Evolutionary conservation across 2,329 filamentous ascomycete species (phyloP), one percentile per base, ranked within the genome.

Genomic region (Colletotrichum tofieldiae): DNA sequence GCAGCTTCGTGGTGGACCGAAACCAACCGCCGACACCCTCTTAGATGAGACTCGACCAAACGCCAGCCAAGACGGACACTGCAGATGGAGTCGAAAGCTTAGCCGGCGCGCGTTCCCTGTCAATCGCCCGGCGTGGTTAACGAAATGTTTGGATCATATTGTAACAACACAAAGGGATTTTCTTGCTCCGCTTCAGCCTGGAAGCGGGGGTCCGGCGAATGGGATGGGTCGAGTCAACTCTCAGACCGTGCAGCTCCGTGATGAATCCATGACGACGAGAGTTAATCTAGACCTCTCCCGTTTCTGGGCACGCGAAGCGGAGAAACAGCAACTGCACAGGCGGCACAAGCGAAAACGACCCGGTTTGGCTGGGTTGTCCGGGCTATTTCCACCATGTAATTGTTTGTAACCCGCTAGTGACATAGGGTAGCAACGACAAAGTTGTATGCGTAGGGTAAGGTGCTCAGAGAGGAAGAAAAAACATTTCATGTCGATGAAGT

Each of bases 401-500:
- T n/a, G 26, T 56, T 56, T 45, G 61, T 37, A 16, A 35, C 23
- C 45, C 20, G 49, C 23, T 43, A 18, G 41, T 41, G 41, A 63
- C 37, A 23, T 37, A 37, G 39, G 41, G 49, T 45, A n/a, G 32
- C 29, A 23, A 41, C 45, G 18, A 45, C 20, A 23, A 45, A 43
- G 12, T n/a, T 35, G 52, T 47, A 37, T 18, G 45, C 32, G 43
- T 26, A 26, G 45, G 35, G 29, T 23, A 23, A 29, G 4, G 11
- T 23, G n/a, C 4, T 8, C 35, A 37, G 35, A 11, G 26, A 43
- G 9, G n/a, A 18, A 18, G 32, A 16, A 20, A 49, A 51, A 39
- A 18, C 20, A 64, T 18, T 70, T 23, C 59, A 35, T 58, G 29
- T 62, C 68, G 59, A 73, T 73, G 72, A 73, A 73, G 72, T 73